Base-by-base conservation (phyloP, 169 alveolate species). In the Plasmodium billcollinsi region DNA sequence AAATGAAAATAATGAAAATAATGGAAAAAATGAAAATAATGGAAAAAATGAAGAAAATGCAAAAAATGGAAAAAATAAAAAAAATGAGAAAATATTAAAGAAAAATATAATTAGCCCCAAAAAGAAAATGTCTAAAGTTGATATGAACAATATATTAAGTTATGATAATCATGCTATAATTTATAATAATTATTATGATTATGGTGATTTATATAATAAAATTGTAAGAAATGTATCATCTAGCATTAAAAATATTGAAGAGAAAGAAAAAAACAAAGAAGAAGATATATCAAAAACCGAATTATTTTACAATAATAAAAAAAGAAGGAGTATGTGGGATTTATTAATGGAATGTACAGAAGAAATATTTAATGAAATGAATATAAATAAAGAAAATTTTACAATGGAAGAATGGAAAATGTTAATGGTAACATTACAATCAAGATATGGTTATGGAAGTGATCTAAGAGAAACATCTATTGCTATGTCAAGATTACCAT, bases 321-420 rank as follows among this genome's bases (percentile, higher is more conserved):
- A 65, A 70, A 76, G 93, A 56, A 88, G 89, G 70, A 86, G 94
- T 39, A 76, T 94, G 76, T 94, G 96, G 96, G 96, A 94, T 74
- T 74, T 94, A 29, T 89, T 92, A 63, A 83, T 92, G 67, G 94
- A 88, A 88, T 86, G 94, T 24, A 72, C 89, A 65, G 70, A 83
- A 21, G 95, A 94, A 66, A 61, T 94, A 21, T 74, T 94, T 56
- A 29, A 72, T 15, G 96, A 94, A 69, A 80, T 89, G 88, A 11
- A 63, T 39, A 14, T 88, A 20, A 61, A 75, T 39, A 73, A 67
- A 49, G 24, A 43, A 2, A 74, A 88, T 61, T 75, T 65, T 29
- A 69, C 92, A 6, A 49, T 88, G 3, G 92, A 75, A 49, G 92
- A 74, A 33, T 74, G 92, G 88, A 74, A 75, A 74, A 75, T 88